Percentiles rank a stretch among this genome's conserved stretches.
phyloP scores from a whole-genome alignment of 495 filamentous ascomycete genomes.

The Penicillium ucsense region DNA sequence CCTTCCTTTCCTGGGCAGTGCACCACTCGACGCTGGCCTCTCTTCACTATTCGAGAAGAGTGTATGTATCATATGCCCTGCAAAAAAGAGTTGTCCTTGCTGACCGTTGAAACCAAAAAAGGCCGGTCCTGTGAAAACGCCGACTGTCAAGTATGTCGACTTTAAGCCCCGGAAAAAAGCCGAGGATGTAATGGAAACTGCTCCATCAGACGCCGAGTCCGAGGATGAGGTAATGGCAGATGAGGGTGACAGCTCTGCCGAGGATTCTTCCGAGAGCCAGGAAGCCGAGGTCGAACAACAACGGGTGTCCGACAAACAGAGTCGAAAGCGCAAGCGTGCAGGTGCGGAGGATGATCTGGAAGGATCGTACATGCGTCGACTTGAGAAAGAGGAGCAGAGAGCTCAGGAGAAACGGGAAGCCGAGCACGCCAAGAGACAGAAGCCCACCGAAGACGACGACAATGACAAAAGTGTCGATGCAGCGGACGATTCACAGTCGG shows the following conservation, averaged over 20 bases:
- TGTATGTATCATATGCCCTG: conserved; percentile 43
- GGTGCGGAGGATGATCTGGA: conserved; percentile 69
- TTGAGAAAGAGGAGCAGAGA: conserved; percentile 50
- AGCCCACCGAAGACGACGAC: conserved; percentile 6
- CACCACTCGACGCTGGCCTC: conserved; percentile 60
- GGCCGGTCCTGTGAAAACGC: conserved; percentile 58
- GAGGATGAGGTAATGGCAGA: conserved; percentile 37
- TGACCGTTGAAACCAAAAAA: conserved; percentile 20
- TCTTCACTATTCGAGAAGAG: conserved; percentile 73
- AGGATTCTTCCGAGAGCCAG: conserved; percentile 9
- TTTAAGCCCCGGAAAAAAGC: conserved; percentile 11
- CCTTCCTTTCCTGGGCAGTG: conserved; percentile 27
- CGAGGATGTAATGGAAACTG: conserved; percentile 22
- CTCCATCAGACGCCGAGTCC: conserved; percentile 29
- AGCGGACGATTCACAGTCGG: conserved; percentile 4
- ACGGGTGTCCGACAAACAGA: conserved; percentile 30
- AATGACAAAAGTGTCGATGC: conserved; percentile 4
- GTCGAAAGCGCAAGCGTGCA: conserved; percentile 69
- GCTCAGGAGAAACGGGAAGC: conserved; percentile 31
- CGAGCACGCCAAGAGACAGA: conserved; percentile 19
- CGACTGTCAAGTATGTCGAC: conserved; percentile 38
- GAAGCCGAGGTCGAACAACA: conserved; percentile 25
- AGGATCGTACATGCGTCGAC: conserved; percentile 64
- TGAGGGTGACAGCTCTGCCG: conserved; percentile 15
- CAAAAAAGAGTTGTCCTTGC: not conserved